Percentiles rank a stretch among this genome's conserved stretches.
Evolutionary conservation across 306 rosid genomes (phyloP).

Genomic region (Cicer arietinum): DNA sequence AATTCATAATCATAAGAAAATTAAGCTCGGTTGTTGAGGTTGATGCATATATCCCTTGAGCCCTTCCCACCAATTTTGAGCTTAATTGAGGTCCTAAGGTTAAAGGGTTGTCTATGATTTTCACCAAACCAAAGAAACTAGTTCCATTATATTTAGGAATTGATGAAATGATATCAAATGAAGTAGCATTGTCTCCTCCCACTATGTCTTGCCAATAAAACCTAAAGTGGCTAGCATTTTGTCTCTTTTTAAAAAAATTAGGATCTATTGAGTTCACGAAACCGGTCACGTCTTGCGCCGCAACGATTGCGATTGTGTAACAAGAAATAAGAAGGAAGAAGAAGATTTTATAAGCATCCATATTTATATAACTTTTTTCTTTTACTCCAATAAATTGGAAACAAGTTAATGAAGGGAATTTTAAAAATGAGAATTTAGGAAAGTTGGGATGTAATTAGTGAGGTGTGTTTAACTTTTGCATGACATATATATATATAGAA

Average conservation of each 20-base stretch:
- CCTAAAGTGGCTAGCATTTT: conserved; percentile 54
- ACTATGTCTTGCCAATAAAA: conserved; percentile 69
- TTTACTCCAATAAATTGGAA: not conserved
- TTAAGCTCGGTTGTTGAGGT: conserved; percentile 48
- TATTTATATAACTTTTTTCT: not conserved
- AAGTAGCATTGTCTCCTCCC: conserved; percentile 41
- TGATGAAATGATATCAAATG: conserved; percentile 22
- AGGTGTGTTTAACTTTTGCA: not conserved
- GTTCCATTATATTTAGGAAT: conserved; percentile 33
- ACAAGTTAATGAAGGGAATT: not conserved
- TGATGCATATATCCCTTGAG: conserved; percentile 59
- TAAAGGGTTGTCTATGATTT: conserved; percentile 41
- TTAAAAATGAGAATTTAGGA: not conserved
- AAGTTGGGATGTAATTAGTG: not conserved
- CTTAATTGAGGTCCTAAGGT: conserved; percentile 45
- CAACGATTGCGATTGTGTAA: not conserved
- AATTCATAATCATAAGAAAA: conserved; percentile 60
- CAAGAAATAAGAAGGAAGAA: conserved; percentile 30
- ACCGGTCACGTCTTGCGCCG: conserved; percentile 10
- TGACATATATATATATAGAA: no score
- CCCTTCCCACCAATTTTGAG: conserved; percentile 50
- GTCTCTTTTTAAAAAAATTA: conserved; percentile 26
- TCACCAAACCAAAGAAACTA: conserved; percentile 39
- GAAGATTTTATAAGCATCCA: not conserved
- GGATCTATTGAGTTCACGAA: conserved; percentile 48